These are phyloP conservation scores for Puccinia triticina DNA, from an alignment of 1,284 basidiomycete genomes.

Conservation along the genomic window DNA sequence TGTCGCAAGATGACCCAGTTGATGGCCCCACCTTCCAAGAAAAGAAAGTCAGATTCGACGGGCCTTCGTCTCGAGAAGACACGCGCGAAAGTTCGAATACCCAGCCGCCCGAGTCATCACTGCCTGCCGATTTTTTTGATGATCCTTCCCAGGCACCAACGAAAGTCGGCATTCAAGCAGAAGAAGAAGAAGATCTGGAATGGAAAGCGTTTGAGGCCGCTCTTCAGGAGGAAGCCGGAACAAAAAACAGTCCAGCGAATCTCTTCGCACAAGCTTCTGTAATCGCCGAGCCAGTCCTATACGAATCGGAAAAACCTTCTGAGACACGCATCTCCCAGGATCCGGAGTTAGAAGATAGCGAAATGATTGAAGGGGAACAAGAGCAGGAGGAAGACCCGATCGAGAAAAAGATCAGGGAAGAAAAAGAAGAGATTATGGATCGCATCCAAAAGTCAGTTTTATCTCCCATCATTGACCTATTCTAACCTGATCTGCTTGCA, in stretches of 20 bases:
- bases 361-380: slow-evolving; percentile 81
- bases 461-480: background rate
- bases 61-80: background rate
- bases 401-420: slow-evolving; percentile 64
- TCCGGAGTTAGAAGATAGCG: background rate
- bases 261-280: slow-evolving; percentile 56
- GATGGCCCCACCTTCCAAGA: background rate
- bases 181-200: slow-evolving; percentile 42
- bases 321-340: slow-evolving; percentile 42
- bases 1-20: background rate
- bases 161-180: background rate
- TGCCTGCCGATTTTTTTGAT: slow-evolving; percentile 49
- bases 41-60: slow-evolving; percentile 35
- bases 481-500: background rate
- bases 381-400: slow-evolving; percentile 73
- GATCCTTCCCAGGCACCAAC: slow-evolving; percentile 30
- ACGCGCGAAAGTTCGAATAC: background rate
- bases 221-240: slow-evolving; percentile 72
- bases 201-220: slow-evolving; percentile 48
- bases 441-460: slow-evolving; percentile 46
- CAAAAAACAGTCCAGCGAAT: slow-evolving; percentile 63
- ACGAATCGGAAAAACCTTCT: slow-evolving; percentile 54
- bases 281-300: slow-evolving; percentile 53
- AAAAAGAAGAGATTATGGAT: slow-evolving; percentile 52
- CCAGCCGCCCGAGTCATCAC: background rate